Evolutionary conservation across 805 yeast genomes (phyloP).

Genomic region (Cyberlindnera xishuangbannaensis): DNA sequence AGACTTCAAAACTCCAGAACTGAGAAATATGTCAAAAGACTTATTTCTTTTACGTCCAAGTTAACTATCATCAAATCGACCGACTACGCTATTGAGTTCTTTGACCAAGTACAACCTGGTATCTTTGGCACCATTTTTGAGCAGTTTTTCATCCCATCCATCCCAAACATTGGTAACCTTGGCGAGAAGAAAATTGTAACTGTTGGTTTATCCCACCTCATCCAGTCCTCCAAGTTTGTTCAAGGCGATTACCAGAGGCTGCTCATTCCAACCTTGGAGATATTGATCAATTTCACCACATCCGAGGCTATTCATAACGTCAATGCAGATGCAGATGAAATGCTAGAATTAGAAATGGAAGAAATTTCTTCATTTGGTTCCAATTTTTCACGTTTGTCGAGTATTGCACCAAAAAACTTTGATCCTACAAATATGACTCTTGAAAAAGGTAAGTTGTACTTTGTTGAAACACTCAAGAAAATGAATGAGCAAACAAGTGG

Average conservation of each 20-base stretch:
- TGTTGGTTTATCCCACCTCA: constrained; percentile 43
- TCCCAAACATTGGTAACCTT: constrained; percentile 42
- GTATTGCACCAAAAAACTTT: constrained; percentile 51
- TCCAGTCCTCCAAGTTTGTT: constrained; percentile 29
- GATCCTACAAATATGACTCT: constrained; percentile 49
- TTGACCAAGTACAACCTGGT: constrained; percentile 67
- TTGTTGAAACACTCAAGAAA: constrained; percentile 15
- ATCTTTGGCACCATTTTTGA: constrained; percentile 45
- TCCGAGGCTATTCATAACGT: constrained; percentile 32
- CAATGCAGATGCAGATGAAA: constrained; percentile 31
- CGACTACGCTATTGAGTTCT: constrained; percentile 53
- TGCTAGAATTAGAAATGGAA: constrained; percentile 46
- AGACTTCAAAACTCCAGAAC: constrained; percentile 78
- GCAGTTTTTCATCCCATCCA: constrained; percentile 35
- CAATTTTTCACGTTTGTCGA: constrained; percentile 65
- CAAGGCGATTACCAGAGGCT: constrained; percentile 38
- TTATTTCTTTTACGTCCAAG: constrained; percentile 57
- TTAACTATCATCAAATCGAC: constrained; percentile 41
- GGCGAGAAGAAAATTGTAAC: constrained; percentile 50
- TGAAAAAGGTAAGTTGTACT: constrained; percentile 15
- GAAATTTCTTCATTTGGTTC: constrained; percentile 85
- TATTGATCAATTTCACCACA: constrained; percentile 33
- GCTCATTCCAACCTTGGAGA: constrained; percentile 38
- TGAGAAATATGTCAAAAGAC: constrained; percentile 69
- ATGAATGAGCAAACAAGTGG: constrained; percentile 18